Percentiles rank a stretch among this genome's conserved stretches.
These are phyloP conservation scores for Leishmania mexicana DNA, from an alignment of 208 protist species.

Conservation along the genomic window DNA sequence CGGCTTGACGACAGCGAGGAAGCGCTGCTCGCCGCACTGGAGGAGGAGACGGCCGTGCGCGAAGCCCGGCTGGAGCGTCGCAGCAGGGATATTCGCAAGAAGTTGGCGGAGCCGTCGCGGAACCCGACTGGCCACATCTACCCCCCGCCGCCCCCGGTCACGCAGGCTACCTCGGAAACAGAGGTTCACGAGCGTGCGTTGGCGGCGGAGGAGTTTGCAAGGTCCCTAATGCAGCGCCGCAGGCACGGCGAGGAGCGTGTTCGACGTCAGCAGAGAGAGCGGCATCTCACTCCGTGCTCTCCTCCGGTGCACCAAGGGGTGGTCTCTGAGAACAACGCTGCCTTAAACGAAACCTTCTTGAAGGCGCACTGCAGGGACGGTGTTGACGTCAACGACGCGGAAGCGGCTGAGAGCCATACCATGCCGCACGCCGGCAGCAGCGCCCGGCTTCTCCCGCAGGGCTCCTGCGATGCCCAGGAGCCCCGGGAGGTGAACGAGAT, in stretches of 20 bases:
- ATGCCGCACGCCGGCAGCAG: background rate
- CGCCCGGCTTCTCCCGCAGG: background rate
- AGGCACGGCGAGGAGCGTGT: slow-evolving; percentile 18
- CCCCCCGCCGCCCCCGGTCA: slow-evolving; percentile 57
- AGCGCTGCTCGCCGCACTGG: slow-evolving; percentile 37
- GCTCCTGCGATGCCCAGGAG: background rate
- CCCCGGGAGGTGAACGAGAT: slow-evolving; percentile 20
- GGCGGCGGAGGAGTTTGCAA: slow-evolving; percentile 56
- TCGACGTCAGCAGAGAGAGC: slow-evolving; percentile 10
- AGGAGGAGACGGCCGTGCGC: slow-evolving; percentile 36
- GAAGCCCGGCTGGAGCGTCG: slow-evolving; percentile 46
- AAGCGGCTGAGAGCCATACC: background rate
- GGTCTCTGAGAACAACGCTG: background rate
- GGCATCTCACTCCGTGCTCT: background rate
- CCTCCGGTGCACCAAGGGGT: background rate
- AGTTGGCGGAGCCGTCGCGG: slow-evolving; percentile 8
- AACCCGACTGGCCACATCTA: slow-evolving; percentile 12
- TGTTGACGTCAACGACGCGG: background rate
- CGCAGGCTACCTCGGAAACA: slow-evolving; percentile 46
- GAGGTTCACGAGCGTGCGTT: slow-evolving; percentile 64
- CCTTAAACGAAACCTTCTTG: background rate
- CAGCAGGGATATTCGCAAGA: slow-evolving; percentile 22
- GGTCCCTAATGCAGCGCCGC: slow-evolving; percentile 25
- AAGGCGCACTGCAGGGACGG: background rate
- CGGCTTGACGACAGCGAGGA: slow-evolving; percentile 4